phyloP scores from a whole-genome alignment of 345 rosid species.

The Salix caprea region DNA sequence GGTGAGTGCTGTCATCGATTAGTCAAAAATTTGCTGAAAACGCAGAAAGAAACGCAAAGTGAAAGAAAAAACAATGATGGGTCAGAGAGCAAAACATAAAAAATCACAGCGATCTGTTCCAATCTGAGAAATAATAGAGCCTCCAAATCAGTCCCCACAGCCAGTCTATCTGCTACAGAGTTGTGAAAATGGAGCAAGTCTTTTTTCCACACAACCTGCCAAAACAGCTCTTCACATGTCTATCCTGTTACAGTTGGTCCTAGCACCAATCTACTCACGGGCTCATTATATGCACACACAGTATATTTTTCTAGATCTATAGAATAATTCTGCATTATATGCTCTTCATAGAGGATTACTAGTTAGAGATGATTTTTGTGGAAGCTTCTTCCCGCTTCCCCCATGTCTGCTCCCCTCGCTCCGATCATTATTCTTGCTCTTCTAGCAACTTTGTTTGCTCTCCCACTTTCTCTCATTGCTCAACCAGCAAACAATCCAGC shows the following conservation, averaged over 20 bases:
- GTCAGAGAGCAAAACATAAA: conserved; percentile 4
- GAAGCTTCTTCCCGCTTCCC: conserved; percentile 39
- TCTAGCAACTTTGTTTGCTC: conserved; percentile 36
- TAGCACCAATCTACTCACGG: conserved; percentile 64
- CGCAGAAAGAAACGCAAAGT: neutral
- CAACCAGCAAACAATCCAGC: conserved; percentile 26
- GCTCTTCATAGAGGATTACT: conserved; percentile 7
- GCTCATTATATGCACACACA: conserved; percentile 31
- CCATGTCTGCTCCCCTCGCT: conserved; percentile 43
- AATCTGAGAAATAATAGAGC: conserved; percentile 3
- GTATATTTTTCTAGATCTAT: conserved; percentile 3
- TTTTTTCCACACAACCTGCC: conserved; percentile 26
- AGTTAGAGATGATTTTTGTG: conserved; percentile 8
- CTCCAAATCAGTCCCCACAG: conserved; percentile 18
- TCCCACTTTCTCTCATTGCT: conserved; percentile 19
- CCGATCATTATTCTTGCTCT: conserved; percentile 31
- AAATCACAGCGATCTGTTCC: conserved; percentile 1
- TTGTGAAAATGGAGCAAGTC: neutral
- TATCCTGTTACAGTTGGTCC: conserved; percentile 40
- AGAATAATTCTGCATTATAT: neutral
- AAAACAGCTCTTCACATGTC: conserved; percentile 68
- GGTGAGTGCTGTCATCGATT: neutral
- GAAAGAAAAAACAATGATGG: neutral
- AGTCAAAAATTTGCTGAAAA: neutral
- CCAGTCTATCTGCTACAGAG: conserved; percentile 22